Conservation (phyloP, 306 rosid genomes). For the Lathyrus sativus region DNA sequence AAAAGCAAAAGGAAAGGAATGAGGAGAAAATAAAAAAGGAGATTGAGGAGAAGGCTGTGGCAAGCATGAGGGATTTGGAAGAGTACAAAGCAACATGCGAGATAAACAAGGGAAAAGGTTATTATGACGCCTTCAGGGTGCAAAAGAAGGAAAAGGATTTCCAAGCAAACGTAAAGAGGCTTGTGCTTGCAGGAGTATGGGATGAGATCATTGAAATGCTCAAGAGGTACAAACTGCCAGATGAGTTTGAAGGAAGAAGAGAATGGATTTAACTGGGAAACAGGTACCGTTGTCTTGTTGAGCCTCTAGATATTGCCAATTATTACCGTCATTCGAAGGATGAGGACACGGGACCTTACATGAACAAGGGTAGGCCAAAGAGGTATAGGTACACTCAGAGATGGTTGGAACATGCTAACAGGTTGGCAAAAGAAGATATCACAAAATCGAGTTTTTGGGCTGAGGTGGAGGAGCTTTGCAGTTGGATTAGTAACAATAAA, state of each 20-base stretch:
- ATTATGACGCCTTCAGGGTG: slow-evolving; percentile 71
- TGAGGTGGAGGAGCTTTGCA: slow-evolving; percentile 66
- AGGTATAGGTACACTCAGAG: slow-evolving; percentile 62
- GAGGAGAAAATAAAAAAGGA: slow-evolving; percentile 35
- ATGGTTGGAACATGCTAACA: slow-evolving; percentile 59
- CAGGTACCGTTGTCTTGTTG: slow-evolving; percentile 56
- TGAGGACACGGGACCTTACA: slow-evolving; percentile 65
- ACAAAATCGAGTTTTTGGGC: slow-evolving; percentile 76
- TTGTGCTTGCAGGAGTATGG: slow-evolving; percentile 67
- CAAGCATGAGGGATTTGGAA: slow-evolving; percentile 35
- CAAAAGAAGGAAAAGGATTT: slow-evolving; percentile 58
- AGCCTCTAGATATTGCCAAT: slow-evolving; percentile 85
- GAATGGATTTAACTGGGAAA: slow-evolving; percentile 62
- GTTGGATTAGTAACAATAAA: too few relatives aligned
- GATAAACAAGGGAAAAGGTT: slow-evolving; percentile 41
- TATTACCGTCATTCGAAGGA: slow-evolving; percentile 66
- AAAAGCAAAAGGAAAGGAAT: slow-evolving; percentile 49
- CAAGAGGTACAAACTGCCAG: slow-evolving; percentile 67
- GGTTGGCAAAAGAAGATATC: slow-evolving; percentile 5
- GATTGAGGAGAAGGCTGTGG: background rate
- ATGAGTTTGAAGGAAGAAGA: slow-evolving; percentile 57
- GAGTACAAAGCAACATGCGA: slow-evolving; percentile 44
- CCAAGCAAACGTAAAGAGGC: slow-evolving; percentile 71
- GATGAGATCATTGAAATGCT: slow-evolving; percentile 76
- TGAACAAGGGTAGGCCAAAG: slow-evolving; percentile 58